Evolutionary conservation across 176 grass and related monocot species (phyloP).

Genomic region (Dactylis glomerata): DNA sequence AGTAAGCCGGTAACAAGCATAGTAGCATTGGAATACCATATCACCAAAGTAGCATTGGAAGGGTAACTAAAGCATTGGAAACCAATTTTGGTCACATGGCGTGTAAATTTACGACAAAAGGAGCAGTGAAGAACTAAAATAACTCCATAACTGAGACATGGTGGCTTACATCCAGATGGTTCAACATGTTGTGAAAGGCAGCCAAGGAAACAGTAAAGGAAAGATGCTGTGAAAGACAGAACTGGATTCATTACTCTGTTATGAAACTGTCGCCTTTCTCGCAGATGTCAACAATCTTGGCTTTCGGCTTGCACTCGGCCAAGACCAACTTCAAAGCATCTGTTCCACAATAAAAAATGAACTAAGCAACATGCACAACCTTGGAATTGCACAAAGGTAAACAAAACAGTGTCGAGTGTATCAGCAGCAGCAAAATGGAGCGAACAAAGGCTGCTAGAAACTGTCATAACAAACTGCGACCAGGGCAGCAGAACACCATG

Average conservation of each 20-base stretch:
- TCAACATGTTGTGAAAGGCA: conserved; percentile 74
- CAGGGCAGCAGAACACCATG: background rate
- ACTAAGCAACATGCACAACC: background rate
- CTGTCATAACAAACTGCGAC: background rate
- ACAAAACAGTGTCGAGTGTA: background rate
- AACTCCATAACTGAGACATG: too few relatives aligned
- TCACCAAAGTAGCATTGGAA: conserved; percentile 98
- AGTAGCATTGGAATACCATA: conserved; percentile 59
- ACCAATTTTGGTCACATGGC: too few relatives aligned
- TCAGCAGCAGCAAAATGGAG: background rate
- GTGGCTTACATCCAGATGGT: too few relatives aligned
- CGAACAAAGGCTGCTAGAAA: background rate
- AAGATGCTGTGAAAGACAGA: background rate
- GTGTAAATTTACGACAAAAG: too few relatives aligned
- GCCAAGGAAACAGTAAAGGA: conserved; percentile 7
- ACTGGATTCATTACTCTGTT: conserved; percentile 56
- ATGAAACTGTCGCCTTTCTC: conserved; percentile 90
- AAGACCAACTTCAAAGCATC: conserved; percentile 82
- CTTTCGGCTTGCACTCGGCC: conserved; percentile 82
- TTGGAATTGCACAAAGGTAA: background rate
- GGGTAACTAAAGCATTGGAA: too few relatives aligned
- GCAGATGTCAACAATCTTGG: conserved; percentile 93
- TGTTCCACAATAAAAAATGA: conserved; percentile 32
- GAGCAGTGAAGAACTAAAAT: too few relatives aligned
- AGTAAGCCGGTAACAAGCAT: background rate